A percentile compares a stretch with the other conserved stretches of the same genome.
Conservation (phyloP, 805 yeast species). For the Myxozyma mucilagina region DNA sequence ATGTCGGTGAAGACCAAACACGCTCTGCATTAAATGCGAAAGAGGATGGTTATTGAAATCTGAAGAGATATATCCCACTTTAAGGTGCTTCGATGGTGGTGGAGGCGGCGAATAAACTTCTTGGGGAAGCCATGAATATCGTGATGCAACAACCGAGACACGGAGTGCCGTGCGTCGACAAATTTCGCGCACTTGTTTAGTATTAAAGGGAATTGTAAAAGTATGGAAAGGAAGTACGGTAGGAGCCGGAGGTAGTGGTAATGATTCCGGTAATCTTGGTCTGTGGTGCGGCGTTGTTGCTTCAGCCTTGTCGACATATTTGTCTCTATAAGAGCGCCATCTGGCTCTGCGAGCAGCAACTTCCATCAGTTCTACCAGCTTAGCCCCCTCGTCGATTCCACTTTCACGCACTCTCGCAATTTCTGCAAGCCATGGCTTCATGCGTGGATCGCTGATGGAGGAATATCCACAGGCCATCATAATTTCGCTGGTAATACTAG, state of each 20-base stretch:
- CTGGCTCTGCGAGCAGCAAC: constrained; percentile 32
- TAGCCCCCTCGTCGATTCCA: constrained; percentile 35
- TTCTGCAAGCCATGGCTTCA: constrained; percentile 19
- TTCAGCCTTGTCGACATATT: constrained; percentile 9
- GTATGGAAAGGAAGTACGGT: constrained; percentile 41
- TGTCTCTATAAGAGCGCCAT: constrained; percentile 36
- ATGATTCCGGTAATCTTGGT: constrained; percentile 34
- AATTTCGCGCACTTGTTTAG: constrained; percentile 35
- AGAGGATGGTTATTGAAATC: constrained; percentile 41
- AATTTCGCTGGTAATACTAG: constrained; percentile 8
- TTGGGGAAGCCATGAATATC: constrained; percentile 37
- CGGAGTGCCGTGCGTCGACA: constrained; percentile 36
- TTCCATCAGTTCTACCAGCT: constrained; percentile 35
- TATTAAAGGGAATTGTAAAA: constrained; percentile 38
- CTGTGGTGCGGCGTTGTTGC: constrained; percentile 6
- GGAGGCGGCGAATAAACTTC: constrained; percentile 39
- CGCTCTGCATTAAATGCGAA: constrained; percentile 41
- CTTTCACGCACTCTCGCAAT: constrained; percentile 6
- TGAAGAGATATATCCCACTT: constrained; percentile 40
- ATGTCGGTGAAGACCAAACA: constrained; percentile 39
- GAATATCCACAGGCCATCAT: constrained; percentile 23
- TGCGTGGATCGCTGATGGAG: constrained; percentile 10
- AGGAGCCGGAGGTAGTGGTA: constrained; percentile 37
- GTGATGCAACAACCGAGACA: constrained; percentile 33
- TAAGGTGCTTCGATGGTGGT: constrained; percentile 33